Evolutionary conservation across 2,329 filamentous ascomycete genomes (phyloP), one percentile per base, ranked within the genome.

Genomic region (Fusarium udum): DNA sequence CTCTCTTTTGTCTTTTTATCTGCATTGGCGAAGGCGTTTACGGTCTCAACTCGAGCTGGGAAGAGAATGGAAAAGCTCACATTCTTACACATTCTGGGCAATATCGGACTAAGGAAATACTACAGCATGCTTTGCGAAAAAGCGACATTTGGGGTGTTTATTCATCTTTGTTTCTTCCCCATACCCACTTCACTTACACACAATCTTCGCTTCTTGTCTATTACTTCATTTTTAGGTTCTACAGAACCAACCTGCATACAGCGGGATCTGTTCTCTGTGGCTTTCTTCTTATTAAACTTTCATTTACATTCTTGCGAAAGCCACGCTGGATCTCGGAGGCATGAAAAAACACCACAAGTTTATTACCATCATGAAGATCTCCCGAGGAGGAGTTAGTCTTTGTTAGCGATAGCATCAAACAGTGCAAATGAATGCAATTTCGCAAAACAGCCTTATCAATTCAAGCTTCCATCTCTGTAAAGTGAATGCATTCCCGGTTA

Each of bases 21-120:
- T 75, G 72, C 72, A 75, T 75, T 64, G 72, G 72, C 72, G 60
- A 72, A 69, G 72, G 72, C 71, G 72, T 74, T 72, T 58, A 64
- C 40, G 62, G 68, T 42, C 49, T 70, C 48, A 48, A 37, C 58
- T 58, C 36, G 55, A 57, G 56, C 32, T 43, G 40, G 57, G 64
- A 64, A 59, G 36, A 67, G 64, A 64, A 59, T 34, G 46, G 34
- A 57, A 62, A 62, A 48, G 49, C 64, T 69, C 48, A 53, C 6
- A 15, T 36, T 51, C 9, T 42, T 57, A 31, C 45, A 48, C 26
- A 55, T 46, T 57, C 51, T 69, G 55, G 59, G 63, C 62, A 61
- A n/a, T 22, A 55, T 55, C 26, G 51, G 51, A 55, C 20, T 31
- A 55, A 24, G 51, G 36, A 55, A 60, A 63, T 28, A 58, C 46